Evolutionary conservation across 2,329 filamentous ascomycete species (phyloP).

Genomic region (Knoxdaviesia proteae): DNA sequence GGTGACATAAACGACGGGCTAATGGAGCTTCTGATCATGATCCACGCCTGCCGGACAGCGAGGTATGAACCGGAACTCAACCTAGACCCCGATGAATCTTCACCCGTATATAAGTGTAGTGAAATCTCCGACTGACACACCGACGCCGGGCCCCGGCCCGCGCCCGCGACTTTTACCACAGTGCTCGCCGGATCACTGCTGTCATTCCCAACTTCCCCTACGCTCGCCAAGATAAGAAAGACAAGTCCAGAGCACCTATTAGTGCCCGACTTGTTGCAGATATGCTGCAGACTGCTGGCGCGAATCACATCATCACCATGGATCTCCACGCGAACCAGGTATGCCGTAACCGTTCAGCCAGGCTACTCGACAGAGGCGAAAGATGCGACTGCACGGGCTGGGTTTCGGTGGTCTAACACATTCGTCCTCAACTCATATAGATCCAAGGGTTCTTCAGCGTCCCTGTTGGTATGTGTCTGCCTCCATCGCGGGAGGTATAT

Average conservation of each 20-base stretch:
- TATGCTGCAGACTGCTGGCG: slow-evolving; percentile 82
- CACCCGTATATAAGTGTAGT: too few species aligned
- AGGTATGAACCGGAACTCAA: slow-evolving; percentile 8
- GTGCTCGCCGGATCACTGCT: slow-evolving; percentile 74
- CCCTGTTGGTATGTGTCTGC: slow-evolving; percentile 17
- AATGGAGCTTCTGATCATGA: slow-evolving; percentile 97
- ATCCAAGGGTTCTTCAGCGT: slow-evolving; percentile 92
- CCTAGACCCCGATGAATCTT: background rate
- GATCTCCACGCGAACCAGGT: slow-evolving; percentile 72
- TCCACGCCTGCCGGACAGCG: slow-evolving; percentile 61
- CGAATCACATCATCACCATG: slow-evolving; percentile 62
- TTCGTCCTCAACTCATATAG: slow-evolving; percentile 5
- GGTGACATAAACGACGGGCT: slow-evolving; percentile 95
- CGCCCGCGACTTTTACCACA: slow-evolving; percentile 3
- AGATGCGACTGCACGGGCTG: too few species aligned
- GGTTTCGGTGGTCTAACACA: too few species aligned
- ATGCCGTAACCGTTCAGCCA: background rate
- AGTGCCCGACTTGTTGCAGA: slow-evolving; percentile 91
- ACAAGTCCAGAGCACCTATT: slow-evolving; percentile 82
- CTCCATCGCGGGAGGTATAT: too few species aligned
- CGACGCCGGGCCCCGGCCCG: too few species aligned
- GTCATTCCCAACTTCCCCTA: slow-evolving; percentile 95
- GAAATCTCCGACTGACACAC: too few species aligned
- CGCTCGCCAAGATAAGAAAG: slow-evolving; percentile 93
- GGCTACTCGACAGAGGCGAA: too few species aligned